Percentiles rank a stretch among this genome's conserved stretches.
phyloP scores from a whole-genome alignment of 1,139 yeast genomes.

The Blastobotrys ciferrii region DNA sequence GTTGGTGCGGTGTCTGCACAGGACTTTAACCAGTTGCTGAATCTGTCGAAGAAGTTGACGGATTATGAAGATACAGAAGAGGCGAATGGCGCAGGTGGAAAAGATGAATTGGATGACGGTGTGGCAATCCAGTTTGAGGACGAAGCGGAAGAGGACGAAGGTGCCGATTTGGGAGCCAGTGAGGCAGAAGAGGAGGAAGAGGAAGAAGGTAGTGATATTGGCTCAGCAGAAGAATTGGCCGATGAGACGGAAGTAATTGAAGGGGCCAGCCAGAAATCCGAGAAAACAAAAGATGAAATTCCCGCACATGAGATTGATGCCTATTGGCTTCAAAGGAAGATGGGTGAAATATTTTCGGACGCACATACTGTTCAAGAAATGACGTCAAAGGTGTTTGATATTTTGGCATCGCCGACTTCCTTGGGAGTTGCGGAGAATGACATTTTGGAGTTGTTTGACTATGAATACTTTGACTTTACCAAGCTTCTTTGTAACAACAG shows the following conservation, averaged over 20 bases:
- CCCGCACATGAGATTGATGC: conserved; percentile 46
- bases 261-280: conserved; percentile 30
- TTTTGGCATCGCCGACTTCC: conserved; percentile 39
- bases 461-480: conserved; percentile 51
- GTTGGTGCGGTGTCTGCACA: conserved; percentile 49
- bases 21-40: conserved; percentile 53
- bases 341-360: conserved; percentile 42
- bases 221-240: conserved; percentile 29
- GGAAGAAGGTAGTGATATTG: conserved; percentile 33
- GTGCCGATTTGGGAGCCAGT: conserved; percentile 35
- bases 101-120: conserved; percentile 41
- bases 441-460: conserved; percentile 50
- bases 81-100: conserved; percentile 37
- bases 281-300: conserved; percentile 22
- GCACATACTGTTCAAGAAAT: conserved; percentile 39
- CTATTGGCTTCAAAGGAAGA: conserved; percentile 49
- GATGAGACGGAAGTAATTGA: conserved; percentile 23
- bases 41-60: conserved; percentile 53
- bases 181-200: conserved; percentile 31
- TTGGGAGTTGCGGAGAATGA: conserved; percentile 51
- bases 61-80: conserved; percentile 44
- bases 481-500: conserved; percentile 52
- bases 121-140: conserved; percentile 49
- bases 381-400: conserved; percentile 33
- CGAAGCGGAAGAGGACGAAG: conserved; percentile 39